Base-by-base conservation (phyloP, 139 green algal genomes). In the Zygnema cylindricum region DNA sequence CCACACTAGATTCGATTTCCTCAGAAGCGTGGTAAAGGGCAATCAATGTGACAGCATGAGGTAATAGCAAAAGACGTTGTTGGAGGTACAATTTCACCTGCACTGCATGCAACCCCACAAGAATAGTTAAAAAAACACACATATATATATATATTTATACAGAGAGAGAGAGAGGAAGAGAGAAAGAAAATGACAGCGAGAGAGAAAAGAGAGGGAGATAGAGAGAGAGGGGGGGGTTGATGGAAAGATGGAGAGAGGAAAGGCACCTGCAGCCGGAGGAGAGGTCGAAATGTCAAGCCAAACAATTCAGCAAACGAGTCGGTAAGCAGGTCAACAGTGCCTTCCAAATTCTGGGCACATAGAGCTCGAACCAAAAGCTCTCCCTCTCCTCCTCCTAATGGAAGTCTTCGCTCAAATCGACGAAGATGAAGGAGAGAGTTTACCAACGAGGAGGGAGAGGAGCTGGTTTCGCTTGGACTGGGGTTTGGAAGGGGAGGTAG, bases 231-330 rank as follows among this genome's bases (percentile, higher is more conserved):
- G 76, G 33, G n/a, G 30, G 7, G 30, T 1, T 1, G 3, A 69
- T 11, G 30, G 49, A 49, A 69, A 2, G 2, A n/a, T 69, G 54
- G 2, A 33, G 2, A 30, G 25, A 30, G 86, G 7, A 1, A 84
- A 1, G 25, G 32, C 39, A 88, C 76, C 83, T 88, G 84, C 41
- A 89, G 30, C 23, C 84, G 36, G n/a, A 89, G 84, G 36, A 89
- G 76, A 21, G 84, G 73, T 38, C 43, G 41, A 63, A 87, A 89
- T 22, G 42, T 89, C 30, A 91, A 38, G 36, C 86, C 86, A 76
- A 90, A 75, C 21, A 69, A n/a, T 30, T 90, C 86, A 35, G 83
- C 40, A 81, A 90, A 90, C 30, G 86, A 90, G 2, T 90, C 79
- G 30, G 86, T 89, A 16, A 90, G 55, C 11, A 90, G 41, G 2